Percentiles rank a stretch among this genome's conserved stretches.
Evolutionary conservation across 2,329 filamentous ascomycete species (phyloP).

Genomic region (Colletotrichum ledebouriae): DNA sequence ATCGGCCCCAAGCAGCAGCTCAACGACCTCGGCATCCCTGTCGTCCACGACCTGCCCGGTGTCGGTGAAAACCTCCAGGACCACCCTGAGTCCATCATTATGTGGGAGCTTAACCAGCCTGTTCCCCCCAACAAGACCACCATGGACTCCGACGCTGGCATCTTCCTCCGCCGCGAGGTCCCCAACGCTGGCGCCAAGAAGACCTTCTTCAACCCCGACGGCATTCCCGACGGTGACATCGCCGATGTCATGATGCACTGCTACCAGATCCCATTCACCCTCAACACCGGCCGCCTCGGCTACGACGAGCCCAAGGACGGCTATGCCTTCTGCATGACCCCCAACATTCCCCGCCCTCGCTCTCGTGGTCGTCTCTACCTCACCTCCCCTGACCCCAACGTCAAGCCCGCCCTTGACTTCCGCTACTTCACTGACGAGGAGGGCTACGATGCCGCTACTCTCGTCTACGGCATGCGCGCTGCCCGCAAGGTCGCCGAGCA

Average conservation of each 20-base stretch:
- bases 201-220: constrained; percentile 62
- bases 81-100: constrained; percentile 70
- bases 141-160: constrained; percentile 91
- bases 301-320: constrained; percentile 74
- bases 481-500: constrained; percentile 83
- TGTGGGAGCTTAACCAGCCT: constrained; percentile 84
- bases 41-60: constrained; percentile 70
- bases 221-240: constrained; percentile 75
- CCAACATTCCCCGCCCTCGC: constrained; percentile 87
- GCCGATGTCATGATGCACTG: constrained; percentile 97
- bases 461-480: constrained; percentile 81
- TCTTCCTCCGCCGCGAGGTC: constrained; percentile 85
- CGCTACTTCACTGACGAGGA: constrained; percentile 90
- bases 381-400: constrained; percentile 78
- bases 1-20: constrained; percentile 69
- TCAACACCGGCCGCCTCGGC: constrained; percentile 86
- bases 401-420: constrained; percentile 89
- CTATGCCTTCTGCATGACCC: constrained; percentile 93
- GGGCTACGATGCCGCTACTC: constrained; percentile 86
- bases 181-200: constrained; percentile 74
- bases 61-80: constrained; percentile 74
- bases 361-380: constrained; percentile 84
- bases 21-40: constrained; percentile 64
- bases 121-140: constrained; percentile 82
- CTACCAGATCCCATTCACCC: constrained; percentile 93